Evolutionary conservation across 2,329 filamentous ascomycete species (phyloP), one percentile per base, ranked within the genome.

Genomic region (Fusarium sacchari): DNA sequence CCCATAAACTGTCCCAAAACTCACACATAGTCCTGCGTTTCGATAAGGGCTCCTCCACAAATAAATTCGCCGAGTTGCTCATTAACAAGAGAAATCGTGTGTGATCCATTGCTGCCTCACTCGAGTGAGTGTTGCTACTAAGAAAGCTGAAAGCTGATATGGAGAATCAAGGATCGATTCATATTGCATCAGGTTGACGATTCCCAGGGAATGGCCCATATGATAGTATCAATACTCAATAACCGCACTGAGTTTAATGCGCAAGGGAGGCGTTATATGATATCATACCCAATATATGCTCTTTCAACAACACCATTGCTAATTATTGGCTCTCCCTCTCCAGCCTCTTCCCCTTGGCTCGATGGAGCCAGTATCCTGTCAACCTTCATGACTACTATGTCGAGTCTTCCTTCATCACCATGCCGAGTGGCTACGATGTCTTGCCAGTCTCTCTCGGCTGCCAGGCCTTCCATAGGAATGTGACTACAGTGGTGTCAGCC

Each of bases 381-480:
- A 46, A 61, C 49, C 65, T 43, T 60, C 36, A 42, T 22, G 34
- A 53, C 34, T 50, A 39, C 52, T 42, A 50, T 46, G 57, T 70
- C 46, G 40, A 39, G 36, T 26, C 42, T 26, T 46, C 50, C 22
- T 28, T 34, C 11, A 32, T 47, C 43, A 32, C 40, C 43, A 47
- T 44, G 61, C 46, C 52, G 67, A 65, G 67, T 65, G 71, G 68
- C 49, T 65, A 75, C 57, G 50, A 75, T 78, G 78, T 79, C 77
- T 79, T 71, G 66, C 69, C 36, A 26, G 32, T 36, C 40, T 72
- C 53, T 69, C 53, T 36, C 58, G 34, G 49, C 68, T 57, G 44
- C 44, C 56, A 56, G 52, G 58, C 76, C 74, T 73, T 66, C 52
- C 68, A 55, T 59, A 74, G 79, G 79, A 81, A 81, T 80, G 79